Percentiles rank a stretch among this genome's conserved stretches.
phyloP scores from a whole-genome alignment of 228 moss, liverwort and hornwort genomes.

The Sphagnum fallax region DNA sequence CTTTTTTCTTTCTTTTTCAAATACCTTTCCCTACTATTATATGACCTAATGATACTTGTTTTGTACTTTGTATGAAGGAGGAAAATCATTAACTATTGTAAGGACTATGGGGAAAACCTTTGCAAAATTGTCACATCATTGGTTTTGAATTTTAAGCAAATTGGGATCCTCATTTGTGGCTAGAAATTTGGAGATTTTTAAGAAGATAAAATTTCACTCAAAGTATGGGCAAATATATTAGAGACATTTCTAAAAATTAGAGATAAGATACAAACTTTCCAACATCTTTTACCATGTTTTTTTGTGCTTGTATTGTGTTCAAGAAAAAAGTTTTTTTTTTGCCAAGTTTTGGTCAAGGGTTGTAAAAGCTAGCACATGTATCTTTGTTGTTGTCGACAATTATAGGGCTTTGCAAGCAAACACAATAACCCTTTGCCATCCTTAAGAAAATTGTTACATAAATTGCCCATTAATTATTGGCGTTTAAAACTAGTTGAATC shows the following conservation, averaged over 20 bases:
- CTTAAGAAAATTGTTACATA: too few species aligned
- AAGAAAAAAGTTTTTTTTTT: not conserved
- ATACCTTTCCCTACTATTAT: too few species aligned
- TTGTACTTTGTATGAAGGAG: too few species aligned
- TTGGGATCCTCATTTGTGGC: not conserved
- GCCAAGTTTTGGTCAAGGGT: too few species aligned
- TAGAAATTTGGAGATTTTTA: not conserved
- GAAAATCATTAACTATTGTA: too few species aligned
- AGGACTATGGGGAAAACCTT: too few species aligned
- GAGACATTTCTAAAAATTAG: not conserved
- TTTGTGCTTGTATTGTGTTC: not conserved
- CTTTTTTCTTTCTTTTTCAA: too few species aligned
- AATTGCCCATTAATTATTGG: too few species aligned
- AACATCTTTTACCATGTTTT: too few species aligned
- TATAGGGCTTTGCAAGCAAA: not conserved
- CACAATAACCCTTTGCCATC: not conserved
- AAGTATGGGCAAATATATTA: not conserved
- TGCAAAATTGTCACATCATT: not conserved
- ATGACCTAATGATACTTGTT: too few species aligned
- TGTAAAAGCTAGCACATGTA: too few species aligned
- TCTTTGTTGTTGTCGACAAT: not conserved
- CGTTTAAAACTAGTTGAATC: too few species aligned
- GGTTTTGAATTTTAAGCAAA: constrained; percentile 9
- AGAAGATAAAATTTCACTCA: not conserved
- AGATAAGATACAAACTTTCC: not conserved